These are phyloP conservation scores for Ascochyta rabiei DNA, from an alignment of 2,329 filamentous ascomycete genomes.

Conservation along the genomic window DNA sequence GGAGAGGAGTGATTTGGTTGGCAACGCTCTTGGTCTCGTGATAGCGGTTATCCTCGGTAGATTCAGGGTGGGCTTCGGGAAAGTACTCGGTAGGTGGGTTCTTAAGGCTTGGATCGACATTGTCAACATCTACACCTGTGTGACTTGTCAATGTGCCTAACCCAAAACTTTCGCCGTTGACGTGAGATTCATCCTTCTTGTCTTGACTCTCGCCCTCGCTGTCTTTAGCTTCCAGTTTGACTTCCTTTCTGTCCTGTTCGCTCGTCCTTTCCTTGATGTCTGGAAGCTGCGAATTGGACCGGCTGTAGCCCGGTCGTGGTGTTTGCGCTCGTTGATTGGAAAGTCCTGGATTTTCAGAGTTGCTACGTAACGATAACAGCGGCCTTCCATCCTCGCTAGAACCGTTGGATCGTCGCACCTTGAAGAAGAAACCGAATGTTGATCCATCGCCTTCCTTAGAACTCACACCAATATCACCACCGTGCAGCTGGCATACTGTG, in stretches of 20 bases:
- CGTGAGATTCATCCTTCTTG: background rate
- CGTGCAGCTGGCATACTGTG: conserved; percentile 45
- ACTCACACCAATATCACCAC: conserved; percentile 47
- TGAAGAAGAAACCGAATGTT: conserved; percentile 49
- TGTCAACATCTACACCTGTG: conserved; percentile 24
- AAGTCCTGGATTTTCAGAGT: conserved; percentile 27
- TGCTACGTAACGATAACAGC: conserved; percentile 29
- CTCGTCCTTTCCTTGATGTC: conserved; percentile 32
- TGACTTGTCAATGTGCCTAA: conserved; percentile 26
- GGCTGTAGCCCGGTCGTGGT: conserved; percentile 35
- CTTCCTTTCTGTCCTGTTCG: conserved; percentile 12
- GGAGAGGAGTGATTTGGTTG: conserved; percentile 10
- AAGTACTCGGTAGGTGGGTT: conserved; percentile 42
- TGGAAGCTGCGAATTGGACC: conserved; percentile 35
- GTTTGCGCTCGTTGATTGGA: conserved; percentile 19
- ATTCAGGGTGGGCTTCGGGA: conserved; percentile 34
- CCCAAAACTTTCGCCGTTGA: background rate
- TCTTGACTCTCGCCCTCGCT: background rate
- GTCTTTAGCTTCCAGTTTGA: conserved; percentile 12
- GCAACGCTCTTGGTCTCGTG: conserved; percentile 29
- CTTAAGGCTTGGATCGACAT: conserved; percentile 28
- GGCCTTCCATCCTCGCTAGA: conserved; percentile 32
- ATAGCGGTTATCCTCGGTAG: conserved; percentile 29
- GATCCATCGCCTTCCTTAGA: conserved; percentile 44
- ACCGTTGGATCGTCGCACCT: conserved; percentile 36